Evolutionary conservation across 2,329 filamentous ascomycete genomes (phyloP).

Genomic region (Fusarium annulatum): DNA sequence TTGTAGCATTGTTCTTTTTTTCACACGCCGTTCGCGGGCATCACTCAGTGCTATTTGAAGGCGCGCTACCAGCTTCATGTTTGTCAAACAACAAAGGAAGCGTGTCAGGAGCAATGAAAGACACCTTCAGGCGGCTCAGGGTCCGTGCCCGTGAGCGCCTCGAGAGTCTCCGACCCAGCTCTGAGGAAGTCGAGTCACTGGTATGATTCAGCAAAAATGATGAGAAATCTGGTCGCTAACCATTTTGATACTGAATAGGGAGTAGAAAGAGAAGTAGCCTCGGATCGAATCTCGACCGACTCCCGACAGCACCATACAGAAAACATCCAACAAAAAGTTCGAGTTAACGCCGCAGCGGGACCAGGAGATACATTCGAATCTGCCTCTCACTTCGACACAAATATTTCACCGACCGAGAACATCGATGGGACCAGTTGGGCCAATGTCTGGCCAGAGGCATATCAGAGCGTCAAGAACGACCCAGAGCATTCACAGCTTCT

Average conservation of each 20-base stretch:
- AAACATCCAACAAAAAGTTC: no score
- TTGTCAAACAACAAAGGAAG: no score
- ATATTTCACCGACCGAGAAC: rapidly evolving
- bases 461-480: rapidly evolving
- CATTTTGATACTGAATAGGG: rapidly evolving
- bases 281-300: not conserved
- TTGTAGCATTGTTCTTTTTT: rapidly evolving
- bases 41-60: no score
- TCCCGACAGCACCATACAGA: not conserved
- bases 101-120: no score
- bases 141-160: no score
- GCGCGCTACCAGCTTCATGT: no score
- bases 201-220: no score
- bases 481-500: rapidly evolving
- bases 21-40: rapidly evolving
- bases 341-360: rapidly evolving
- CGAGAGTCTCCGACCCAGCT: no score
- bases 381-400: rapidly evolving
- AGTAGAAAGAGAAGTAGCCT: rapidly evolving
- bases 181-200: no score
- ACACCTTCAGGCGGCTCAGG: no score
- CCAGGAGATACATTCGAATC: rapidly evolving
- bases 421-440: rapidly evolving
- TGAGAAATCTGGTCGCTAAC: no score
- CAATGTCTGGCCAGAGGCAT: rapidly evolving